A percentile compares a stretch with the other conserved stretches of the same genome.
Conservation (phyloP, 306 rosid species). For the Malus domestica region ASM211411v1 NC_041795.1:6492001-6492500, state of each 20-base stretch:
- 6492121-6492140: constrained; percentile 72
- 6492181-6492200: constrained; percentile 54
- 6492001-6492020: constrained; percentile 72
- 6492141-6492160: constrained; percentile 76
- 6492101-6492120: constrained; percentile 55
- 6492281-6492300: constrained; percentile 35
- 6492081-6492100: constrained; percentile 65
- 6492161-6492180: constrained; percentile 29
- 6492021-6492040: constrained; percentile 78
- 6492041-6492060: constrained; percentile 68
- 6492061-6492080: constrained; percentile 51
- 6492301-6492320: constrained; percentile 45
- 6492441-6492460: constrained; percentile 53
- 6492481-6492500: constrained; percentile 10
- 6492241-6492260: constrained; percentile 95
- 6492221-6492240: constrained; percentile 88
- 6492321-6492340: constrained; percentile 45
- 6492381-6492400: constrained; percentile 31
- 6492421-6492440: constrained; percentile 8
- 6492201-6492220: constrained; percentile 66
- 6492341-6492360: constrained; percentile 36
- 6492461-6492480: constrained; percentile 53
- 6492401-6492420: neutral
- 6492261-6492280: constrained; percentile 45
- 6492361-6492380: constrained; percentile 17